A percentile compares a stretch with the other conserved stretches of the same genome.
phyloP scores from a whole-genome alignment of 2,329 filamentous ascomycete genomes.

The Hypomyces rosellus region DNA sequence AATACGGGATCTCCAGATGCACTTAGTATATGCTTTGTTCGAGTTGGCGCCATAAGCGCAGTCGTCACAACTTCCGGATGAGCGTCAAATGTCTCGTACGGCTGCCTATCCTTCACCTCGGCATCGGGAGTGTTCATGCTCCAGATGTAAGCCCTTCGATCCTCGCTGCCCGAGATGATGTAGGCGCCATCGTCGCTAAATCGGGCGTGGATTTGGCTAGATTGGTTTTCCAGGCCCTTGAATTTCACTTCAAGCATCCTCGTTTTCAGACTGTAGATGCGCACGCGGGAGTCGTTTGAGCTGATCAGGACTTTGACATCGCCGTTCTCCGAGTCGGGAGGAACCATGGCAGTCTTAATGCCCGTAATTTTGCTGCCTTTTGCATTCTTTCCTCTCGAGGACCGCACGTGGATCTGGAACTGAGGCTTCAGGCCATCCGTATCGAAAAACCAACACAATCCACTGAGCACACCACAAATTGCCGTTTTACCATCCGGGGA shows the following conservation, averaged over 20 bases:
- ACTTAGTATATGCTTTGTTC: constrained; percentile 70
- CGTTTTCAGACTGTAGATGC: constrained; percentile 82
- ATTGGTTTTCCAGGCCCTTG: constrained; percentile 82
- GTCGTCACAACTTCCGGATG: constrained; percentile 83
- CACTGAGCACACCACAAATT: constrained; percentile 82
- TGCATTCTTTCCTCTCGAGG: constrained; percentile 83
- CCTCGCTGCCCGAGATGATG: constrained; percentile 89
- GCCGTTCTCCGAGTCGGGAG: constrained; percentile 40
- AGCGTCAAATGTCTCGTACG: constrained; percentile 85
- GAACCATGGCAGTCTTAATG: constrained; percentile 67
- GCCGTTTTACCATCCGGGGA: constrained; percentile 85
- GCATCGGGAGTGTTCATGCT: constrained; percentile 45
- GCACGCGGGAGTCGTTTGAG: constrained; percentile 88
- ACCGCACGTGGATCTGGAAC: constrained; percentile 87
- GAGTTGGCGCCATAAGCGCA: constrained; percentile 76
- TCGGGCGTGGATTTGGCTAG: constrained; percentile 81
- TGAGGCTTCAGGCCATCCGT: constrained; percentile 82
- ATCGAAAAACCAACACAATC: constrained; percentile 83
- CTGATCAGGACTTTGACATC: constrained; percentile 83
- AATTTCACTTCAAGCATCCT: constrained; percentile 84
- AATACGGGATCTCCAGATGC: constrained; percentile 88
- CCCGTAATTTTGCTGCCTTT: constrained; percentile 97
- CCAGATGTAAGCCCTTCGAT: constrained; percentile 88
- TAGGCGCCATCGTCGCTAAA: constrained; percentile 84
- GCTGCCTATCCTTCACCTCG: constrained; percentile 70